Conservation (phyloP, 2,329 filamentous ascomycete genomes). For the Colletotrichum camelliae region DNA sequence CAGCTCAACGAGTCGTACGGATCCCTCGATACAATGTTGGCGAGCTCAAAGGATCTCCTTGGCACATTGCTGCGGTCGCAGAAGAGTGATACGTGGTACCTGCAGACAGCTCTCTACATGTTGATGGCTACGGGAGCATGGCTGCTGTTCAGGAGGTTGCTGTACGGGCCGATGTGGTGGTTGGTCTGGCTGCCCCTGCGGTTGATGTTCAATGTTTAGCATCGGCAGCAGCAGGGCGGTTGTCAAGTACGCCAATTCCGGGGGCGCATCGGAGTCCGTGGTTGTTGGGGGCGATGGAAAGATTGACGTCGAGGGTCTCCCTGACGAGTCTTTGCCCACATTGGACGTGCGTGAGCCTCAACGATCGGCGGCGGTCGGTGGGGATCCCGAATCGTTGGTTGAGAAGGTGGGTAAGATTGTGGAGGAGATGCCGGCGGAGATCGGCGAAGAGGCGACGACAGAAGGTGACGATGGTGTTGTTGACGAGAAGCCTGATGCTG, state of each 20-base stretch:
- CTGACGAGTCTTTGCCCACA: slow-evolving; percentile 53
- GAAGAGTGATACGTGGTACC: slow-evolving; percentile 98
- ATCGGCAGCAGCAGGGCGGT: slow-evolving; percentile 61
- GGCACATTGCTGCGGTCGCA: slow-evolving; percentile 82
- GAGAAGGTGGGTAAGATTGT: slow-evolving; percentile 63
- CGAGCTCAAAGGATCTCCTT: slow-evolving; percentile 76
- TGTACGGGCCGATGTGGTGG: slow-evolving; percentile 94
- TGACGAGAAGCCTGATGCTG: slow-evolving; percentile 29
- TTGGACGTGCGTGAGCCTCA: slow-evolving; percentile 45
- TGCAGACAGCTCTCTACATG: slow-evolving; percentile 88
- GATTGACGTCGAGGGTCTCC: slow-evolving; percentile 38
- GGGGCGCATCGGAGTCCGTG: slow-evolving; percentile 20
- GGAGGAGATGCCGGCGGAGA: slow-evolving; percentile 28
- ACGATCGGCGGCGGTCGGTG: slow-evolving; percentile 24
- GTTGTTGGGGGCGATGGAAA: slow-evolving; percentile 30
- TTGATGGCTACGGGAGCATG: slow-evolving; percentile 79
- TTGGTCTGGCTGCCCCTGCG: slow-evolving; percentile 84
- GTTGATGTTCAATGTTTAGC: slow-evolving; percentile 64
- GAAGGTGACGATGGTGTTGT: neutral
- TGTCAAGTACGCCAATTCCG: slow-evolving; percentile 37
- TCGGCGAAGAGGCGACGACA: slow-evolving; percentile 7
- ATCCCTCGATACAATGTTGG: slow-evolving; percentile 77
- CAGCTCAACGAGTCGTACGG: slow-evolving; percentile 83
- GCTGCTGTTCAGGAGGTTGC: slow-evolving; percentile 81
- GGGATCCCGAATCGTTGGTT: slow-evolving; percentile 45